Conservation (phyloP, 371 early-diverging fungal species). For the Mucor circinelloides region DNA sequence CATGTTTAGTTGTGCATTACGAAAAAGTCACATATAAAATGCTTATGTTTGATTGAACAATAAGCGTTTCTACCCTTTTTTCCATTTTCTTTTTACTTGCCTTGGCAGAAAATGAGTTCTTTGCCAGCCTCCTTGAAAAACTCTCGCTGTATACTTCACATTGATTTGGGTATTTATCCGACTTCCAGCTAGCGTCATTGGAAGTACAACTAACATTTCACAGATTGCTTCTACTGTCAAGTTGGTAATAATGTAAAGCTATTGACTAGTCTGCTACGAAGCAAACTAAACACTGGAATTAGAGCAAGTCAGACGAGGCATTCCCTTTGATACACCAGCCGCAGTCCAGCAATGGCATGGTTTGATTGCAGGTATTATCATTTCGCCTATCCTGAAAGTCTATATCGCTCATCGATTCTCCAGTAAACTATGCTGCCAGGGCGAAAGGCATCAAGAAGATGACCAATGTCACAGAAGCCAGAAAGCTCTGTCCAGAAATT, state of each 20-base stretch:
- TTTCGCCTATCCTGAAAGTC: neutral
- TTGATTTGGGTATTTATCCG: conserved; percentile 53
- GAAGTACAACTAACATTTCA: neutral
- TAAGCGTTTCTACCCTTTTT: neutral
- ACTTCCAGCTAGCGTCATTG: neutral
- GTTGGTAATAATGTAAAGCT: conserved; percentile 52
- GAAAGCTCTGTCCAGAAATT: conserved; percentile 70
- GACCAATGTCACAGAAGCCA: conserved; percentile 60
- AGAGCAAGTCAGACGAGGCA: conserved; percentile 77
- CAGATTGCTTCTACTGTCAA: conserved; percentile 81
- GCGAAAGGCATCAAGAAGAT: conserved; percentile 52
- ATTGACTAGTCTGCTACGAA: neutral
- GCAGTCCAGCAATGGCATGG: conserved; percentile 93
- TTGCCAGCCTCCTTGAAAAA: conserved; percentile 55
- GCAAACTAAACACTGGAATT: neutral
- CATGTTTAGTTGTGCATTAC: neutral
- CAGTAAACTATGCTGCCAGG: conserved; percentile 66
- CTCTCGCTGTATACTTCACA: conserved; percentile 64
- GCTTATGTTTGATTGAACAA: neutral
- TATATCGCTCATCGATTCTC: neutral
- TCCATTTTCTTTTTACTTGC: neutral
- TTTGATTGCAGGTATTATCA: conserved; percentile 79
- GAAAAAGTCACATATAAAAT: neutral
- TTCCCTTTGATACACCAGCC: conserved; percentile 70
- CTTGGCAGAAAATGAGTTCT: neutral